Conservation (phyloP, 1,284 basidiomycete genomes). For the Heterobasidion irregulare region DNA sequence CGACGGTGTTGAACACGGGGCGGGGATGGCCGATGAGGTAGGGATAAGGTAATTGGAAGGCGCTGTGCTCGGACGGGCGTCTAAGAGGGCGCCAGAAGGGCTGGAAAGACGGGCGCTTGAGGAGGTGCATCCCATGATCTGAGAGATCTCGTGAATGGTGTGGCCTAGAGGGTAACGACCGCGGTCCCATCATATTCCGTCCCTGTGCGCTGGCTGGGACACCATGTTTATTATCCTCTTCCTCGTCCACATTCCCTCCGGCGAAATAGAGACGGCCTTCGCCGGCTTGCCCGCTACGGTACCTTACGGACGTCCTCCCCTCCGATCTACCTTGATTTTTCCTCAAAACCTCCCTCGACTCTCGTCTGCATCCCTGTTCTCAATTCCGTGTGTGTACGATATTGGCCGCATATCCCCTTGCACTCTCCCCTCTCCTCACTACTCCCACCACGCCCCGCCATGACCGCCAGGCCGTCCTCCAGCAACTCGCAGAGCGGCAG, state of each 20-base stretch:
- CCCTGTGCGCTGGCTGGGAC: not conserved
- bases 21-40: not conserved
- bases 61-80: no score
- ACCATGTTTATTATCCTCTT: not conserved
- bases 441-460: not conserved
- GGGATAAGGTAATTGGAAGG: no score
- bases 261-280: constrained; percentile 3
- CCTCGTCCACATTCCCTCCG: no score
- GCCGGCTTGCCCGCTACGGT: constrained; percentile 7
- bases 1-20: not conserved
- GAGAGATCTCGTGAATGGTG: not conserved
- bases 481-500: not conserved
- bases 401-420: not conserved
- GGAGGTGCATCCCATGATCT: not conserved
- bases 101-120: not conserved
- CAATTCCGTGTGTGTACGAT: no score
- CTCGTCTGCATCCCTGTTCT: not conserved
- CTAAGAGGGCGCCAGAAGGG: no score
- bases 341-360: constrained; percentile 7
- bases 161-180: not conserved
- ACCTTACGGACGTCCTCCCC: not conserved
- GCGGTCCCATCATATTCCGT: not conserved
- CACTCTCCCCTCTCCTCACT: not conserved
- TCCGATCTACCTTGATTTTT: not conserved
- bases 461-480: not conserved